Conservation (phyloP, 164 flowering plant genomes). For the Sextonia rubra region DNA sequence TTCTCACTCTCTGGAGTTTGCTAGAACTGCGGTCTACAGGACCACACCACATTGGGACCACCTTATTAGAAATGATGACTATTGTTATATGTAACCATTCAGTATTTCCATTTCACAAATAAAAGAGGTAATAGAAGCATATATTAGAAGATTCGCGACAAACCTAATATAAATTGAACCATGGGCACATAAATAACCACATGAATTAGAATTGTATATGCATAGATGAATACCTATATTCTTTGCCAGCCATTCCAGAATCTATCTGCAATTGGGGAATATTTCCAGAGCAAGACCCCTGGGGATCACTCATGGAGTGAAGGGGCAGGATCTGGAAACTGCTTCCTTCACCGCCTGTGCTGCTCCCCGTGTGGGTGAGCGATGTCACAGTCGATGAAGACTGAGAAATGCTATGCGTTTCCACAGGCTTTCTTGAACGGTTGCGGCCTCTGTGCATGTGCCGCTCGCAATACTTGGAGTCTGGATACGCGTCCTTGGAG, state of each 20-base stretch:
- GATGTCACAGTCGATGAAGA: slow-evolving; percentile 54
- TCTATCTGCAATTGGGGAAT: slow-evolving; percentile 57
- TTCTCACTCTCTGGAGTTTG: too few species aligned
- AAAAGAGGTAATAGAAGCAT: too few species aligned
- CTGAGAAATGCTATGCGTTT: slow-evolving; percentile 68
- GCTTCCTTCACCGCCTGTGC: slow-evolving; percentile 20
- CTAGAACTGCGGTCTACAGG: too few species aligned
- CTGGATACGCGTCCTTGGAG: slow-evolving; percentile 72
- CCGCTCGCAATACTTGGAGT: slow-evolving; percentile 77
- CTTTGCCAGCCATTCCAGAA: slow-evolving; percentile 54
- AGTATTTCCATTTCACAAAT: too few species aligned
- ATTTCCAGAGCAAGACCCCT: slow-evolving; percentile 35
- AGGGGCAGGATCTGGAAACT: slow-evolving; percentile 52
- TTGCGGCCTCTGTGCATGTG: slow-evolving; percentile 77
- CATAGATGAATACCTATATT: slow-evolving; percentile 48
- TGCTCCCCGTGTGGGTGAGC: slow-evolving; percentile 26
- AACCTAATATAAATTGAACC: too few species aligned
- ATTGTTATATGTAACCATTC: too few species aligned
- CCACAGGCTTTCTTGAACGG: slow-evolving; percentile 99
- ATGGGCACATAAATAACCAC: too few species aligned
- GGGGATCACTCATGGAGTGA: slow-evolving; percentile 36
- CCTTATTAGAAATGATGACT: too few species aligned
- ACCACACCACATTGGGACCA: too few species aligned
- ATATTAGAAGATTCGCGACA: too few species aligned
- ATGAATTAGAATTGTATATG: too few species aligned